Conservation (phyloP, 441 rosid species). For the Populus hybrid region DNA sequence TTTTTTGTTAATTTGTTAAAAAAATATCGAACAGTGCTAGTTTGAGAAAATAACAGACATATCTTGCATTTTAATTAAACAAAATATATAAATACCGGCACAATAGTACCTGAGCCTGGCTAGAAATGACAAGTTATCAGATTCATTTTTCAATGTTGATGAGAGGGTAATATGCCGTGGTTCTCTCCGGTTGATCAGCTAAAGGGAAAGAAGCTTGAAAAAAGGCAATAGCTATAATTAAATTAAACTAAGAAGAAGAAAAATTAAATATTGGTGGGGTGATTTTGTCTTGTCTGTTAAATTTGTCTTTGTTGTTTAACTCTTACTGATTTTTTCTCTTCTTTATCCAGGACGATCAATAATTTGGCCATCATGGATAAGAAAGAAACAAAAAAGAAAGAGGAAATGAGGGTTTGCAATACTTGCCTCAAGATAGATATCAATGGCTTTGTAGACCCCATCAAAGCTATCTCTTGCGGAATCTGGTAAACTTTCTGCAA, state of each 20-base stretch:
- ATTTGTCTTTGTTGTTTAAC: background rate
- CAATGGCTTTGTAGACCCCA: slow-evolving; percentile 74
- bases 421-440: slow-evolving; percentile 70
- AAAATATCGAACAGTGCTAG: no score
- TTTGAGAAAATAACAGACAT: no score
- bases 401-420: background rate
- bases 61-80: background rate
- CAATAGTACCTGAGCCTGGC: background rate
- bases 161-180: background rate
- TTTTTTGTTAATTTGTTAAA: no score
- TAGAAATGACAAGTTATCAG: background rate
- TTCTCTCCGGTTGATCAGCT: background rate
- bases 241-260: background rate
- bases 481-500: slow-evolving; percentile 77
- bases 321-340: background rate
- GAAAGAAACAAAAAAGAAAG: no score
- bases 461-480: slow-evolving; percentile 68
- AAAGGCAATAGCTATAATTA: background rate
- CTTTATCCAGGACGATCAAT: background rate
- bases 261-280: background rate
- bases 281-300: background rate
- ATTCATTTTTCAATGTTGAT: background rate
- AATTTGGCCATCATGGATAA: background rate
- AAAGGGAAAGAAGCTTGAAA: background rate
- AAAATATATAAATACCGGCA: background rate